Percentiles rank a stretch among this genome's conserved stretches.
Conservation (phyloP, 2,329 filamentous ascomycete species). For the Aspergillus puulaauensis region DNA sequence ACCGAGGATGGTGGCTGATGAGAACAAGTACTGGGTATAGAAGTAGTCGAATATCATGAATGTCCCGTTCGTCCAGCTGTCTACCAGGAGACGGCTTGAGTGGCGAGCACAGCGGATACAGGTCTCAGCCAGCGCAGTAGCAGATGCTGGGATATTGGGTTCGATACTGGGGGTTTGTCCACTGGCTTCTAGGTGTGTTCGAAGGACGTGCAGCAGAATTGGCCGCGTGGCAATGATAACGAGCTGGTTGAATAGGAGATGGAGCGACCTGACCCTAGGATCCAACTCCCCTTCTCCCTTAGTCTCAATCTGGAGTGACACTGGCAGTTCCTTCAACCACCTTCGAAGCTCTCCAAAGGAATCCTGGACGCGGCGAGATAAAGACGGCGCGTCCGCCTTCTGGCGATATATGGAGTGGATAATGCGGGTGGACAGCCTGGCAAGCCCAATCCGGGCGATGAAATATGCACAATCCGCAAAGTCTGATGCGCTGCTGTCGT, state of each 20-base stretch:
- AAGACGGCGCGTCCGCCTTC: background rate
- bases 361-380: background rate
- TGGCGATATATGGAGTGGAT: background rate
- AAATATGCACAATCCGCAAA: background rate
- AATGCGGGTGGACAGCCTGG: background rate
- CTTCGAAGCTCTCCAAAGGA: background rate
- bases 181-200: background rate
- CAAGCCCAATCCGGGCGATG: background rate
- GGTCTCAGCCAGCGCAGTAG: background rate
- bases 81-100: background rate
- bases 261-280: background rate
- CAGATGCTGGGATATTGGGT: background rate
- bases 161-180: background rate
- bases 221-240: background rate
- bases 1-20: background rate
- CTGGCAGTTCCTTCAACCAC: background rate
- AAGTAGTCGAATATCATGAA: conserved; percentile 1
- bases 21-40: background rate
- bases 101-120: background rate
- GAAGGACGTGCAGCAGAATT: background rate
- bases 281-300: background rate
- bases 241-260: background rate
- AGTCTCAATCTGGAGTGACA: background rate
- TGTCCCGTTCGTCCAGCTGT: background rate
- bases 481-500: background rate